Percentiles rank a stretch among this genome's conserved stretches.
Evolutionary conservation across 192 early-diverging fungal genomes (phyloP).

Genomic region (Neocallimastix lanati): DNA sequence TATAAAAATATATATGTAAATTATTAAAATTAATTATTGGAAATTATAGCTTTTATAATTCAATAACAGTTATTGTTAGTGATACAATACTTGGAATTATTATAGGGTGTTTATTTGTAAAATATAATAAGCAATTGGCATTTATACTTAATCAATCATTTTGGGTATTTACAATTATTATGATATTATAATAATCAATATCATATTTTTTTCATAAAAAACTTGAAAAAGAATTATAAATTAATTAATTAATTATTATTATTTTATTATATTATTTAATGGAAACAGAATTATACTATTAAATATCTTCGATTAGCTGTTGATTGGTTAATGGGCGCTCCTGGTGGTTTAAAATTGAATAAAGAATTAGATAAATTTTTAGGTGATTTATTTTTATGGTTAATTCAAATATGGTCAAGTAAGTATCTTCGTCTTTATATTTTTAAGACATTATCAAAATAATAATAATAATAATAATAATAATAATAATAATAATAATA

Average conservation of each 20-base stretch:
- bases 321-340: constrained; percentile 78
- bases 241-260: no score
- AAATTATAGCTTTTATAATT: not conserved
- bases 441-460: no score
- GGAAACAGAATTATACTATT: constrained; percentile 57
- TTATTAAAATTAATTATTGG: no score
- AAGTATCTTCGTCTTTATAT: no score
- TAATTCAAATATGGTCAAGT: constrained; percentile 73
- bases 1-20: no score
- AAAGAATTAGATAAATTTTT: constrained; percentile 70
- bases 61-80: not conserved
- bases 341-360: constrained; percentile 93
- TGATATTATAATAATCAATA: no score
- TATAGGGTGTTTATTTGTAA: not conserved
- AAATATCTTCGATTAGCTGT: constrained; percentile 51
- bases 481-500: no score
- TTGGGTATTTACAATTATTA: no score
- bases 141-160: not conserved
- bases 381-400: constrained; percentile 76
- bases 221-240: no score
- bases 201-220: no score
- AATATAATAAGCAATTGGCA: not conserved
- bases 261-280: no score
- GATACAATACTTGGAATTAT: not conserved
- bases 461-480: no score